These are phyloP conservation scores for Orbilia ellipsospora DNA, from an alignment of 2,329 filamentous ascomycete species.

Conservation along the genomic window DNA sequence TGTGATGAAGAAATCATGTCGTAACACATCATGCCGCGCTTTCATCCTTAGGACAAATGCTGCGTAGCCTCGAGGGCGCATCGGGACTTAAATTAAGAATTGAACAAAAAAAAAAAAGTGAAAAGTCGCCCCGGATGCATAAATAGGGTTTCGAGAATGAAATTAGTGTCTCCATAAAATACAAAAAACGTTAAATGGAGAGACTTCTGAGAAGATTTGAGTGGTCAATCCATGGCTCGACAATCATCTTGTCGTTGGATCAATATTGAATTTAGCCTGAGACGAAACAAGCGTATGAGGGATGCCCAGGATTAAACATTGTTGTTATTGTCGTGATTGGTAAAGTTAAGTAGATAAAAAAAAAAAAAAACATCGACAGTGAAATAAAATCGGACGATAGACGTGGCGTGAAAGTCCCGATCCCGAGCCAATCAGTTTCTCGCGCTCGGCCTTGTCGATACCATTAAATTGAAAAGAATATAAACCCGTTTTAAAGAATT, in stretches of 20 bases:
- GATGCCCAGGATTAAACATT: slow-evolving; percentile 48
- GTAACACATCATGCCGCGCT: slow-evolving; percentile 49
- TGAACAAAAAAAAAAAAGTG: slow-evolving; percentile 17
- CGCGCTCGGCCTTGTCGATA: slow-evolving; percentile 14
- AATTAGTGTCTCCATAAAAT: slow-evolving; percentile 1
- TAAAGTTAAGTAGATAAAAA: slow-evolving; percentile 17
- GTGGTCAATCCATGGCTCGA: neutral
- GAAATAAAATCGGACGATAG: slow-evolving; percentile 6
- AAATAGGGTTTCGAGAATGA: slow-evolving; percentile 7
- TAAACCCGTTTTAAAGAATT: slow-evolving; percentile 11
- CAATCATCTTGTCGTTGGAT: slow-evolving; percentile 1
- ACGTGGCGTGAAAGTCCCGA: neutral
- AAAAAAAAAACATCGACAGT: slow-evolving; percentile 27
- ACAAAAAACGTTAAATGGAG: neutral
- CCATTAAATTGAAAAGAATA: slow-evolving; percentile 7
- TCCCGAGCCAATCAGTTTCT: neutral
- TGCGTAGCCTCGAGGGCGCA: slow-evolving; percentile 23
- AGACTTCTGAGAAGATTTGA: neutral
- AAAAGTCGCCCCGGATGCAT: neutral
- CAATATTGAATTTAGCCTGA: neutral
- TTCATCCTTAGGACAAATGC: slow-evolving; percentile 10
- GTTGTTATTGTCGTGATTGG: slow-evolving; percentile 43
- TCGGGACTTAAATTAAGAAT: slow-evolving; percentile 18
- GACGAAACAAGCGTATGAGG: neutral
- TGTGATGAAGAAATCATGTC: slow-evolving; percentile 29